Evolutionary conservation across 2,329 filamentous ascomycete genomes (phyloP), one percentile per base, ranked within the genome.

Genomic region (Paramyrothecium roridum): DNA sequence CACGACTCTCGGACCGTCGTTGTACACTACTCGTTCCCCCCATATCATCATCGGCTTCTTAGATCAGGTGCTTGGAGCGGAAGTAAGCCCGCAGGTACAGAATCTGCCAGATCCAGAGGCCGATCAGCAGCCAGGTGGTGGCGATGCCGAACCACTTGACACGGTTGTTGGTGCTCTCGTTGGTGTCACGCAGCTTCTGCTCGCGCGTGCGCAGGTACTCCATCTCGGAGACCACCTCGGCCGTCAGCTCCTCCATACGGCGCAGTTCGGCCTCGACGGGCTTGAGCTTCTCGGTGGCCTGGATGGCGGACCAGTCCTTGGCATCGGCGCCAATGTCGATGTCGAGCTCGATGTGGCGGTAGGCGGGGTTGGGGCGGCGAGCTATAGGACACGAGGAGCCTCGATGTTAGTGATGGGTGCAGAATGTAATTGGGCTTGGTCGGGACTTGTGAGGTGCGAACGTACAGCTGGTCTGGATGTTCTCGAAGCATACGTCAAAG

Each of bases 71-170:
- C 70, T 75, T 75, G 54, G 71, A 74, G 82, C 92, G 87, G 82
- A 99, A 99, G 82, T 99, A 99, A 61, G 93, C 93, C 72, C 95
- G 84, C 76, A 99, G 81, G 76, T 99, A 99, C 71, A 99, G 86
- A 69, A 99, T 90, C 85, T 99, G 95, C 95, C 95, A 99, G 46
- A 80, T 92, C 73, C 95, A 96, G 65, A 99, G 80, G 34, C 85
- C 90, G 63, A 97, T 80, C 65, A 99, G 79, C 80, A 97, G 88
- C 59, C 91, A 89, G 78, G 96, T 98, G 26, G 93, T 98, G 62
- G 87, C 86, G 72, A 97, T 87, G 50, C 93, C 93, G 76, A 99
- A 99, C 92, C 91, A 98, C 81, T 98, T 99, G 68, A 99, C 95
- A 57, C 95, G 86, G 77, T 90, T 95, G 78, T 99, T 99, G 63